Percentiles rank a stretch among this genome's conserved stretches.
Evolutionary conservation across 805 yeast genomes (phyloP).

Genomic region (Ogataea corticis): DNA sequence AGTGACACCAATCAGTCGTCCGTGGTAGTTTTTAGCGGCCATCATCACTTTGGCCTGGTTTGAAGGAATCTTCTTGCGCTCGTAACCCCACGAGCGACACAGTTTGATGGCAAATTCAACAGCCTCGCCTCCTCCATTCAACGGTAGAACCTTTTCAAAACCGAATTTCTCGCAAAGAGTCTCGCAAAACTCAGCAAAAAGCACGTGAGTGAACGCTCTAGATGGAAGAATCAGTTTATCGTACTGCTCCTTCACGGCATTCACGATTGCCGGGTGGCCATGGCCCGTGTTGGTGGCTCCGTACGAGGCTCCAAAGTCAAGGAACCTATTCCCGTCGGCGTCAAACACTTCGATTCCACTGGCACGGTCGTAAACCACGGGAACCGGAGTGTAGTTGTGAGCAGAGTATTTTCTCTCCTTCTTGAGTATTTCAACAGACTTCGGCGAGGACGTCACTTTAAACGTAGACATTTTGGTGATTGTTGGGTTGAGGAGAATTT

Average conservation of each 20-base stretch:
- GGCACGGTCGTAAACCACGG: slow-evolving; percentile 28
- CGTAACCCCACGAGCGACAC: slow-evolving; percentile 34
- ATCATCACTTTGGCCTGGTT: slow-evolving; percentile 34
- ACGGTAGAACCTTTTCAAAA: slow-evolving; percentile 31
- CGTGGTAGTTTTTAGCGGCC: slow-evolving; percentile 39
- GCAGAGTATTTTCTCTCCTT: slow-evolving; percentile 28
- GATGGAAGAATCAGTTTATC: slow-evolving; percentile 33
- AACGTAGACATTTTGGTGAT: slow-evolving; percentile 8
- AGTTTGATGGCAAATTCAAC: slow-evolving; percentile 41
- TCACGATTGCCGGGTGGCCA: slow-evolving; percentile 28
- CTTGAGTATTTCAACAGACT: slow-evolving; percentile 15
- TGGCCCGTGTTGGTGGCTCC: slow-evolving; percentile 33
- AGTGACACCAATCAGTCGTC: slow-evolving; percentile 41
- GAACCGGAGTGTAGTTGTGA: slow-evolving; percentile 31
- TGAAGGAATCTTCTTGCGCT: slow-evolving; percentile 30
- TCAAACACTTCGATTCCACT: slow-evolving; percentile 25
- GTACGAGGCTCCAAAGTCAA: slow-evolving; percentile 32
- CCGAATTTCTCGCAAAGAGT: slow-evolving; percentile 29
- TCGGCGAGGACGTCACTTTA: slow-evolving; percentile 21
- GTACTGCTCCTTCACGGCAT: slow-evolving; percentile 35
- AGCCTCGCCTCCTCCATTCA: slow-evolving; percentile 38
- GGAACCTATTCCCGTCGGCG: slow-evolving; percentile 28
- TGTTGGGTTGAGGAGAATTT: too few species aligned
- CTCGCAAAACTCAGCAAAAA: slow-evolving; percentile 28
- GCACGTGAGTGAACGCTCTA: slow-evolving; percentile 27